Base-by-base conservation (phyloP, 2,329 filamentous ascomycete genomes). In the Beauveria varroae region DNA sequence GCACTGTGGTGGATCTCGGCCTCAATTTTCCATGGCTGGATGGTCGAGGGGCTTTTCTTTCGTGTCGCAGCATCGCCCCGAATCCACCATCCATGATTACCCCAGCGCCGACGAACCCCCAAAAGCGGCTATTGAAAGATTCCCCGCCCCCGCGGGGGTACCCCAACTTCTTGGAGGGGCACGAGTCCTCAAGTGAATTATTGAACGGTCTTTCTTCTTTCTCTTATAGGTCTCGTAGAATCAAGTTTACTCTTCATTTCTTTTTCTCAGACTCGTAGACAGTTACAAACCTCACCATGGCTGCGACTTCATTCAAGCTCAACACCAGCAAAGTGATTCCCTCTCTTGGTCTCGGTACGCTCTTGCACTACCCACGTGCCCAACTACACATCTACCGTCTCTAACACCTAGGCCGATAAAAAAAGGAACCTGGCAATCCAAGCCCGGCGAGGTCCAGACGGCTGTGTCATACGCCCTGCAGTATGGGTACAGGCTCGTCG, bases 311-410 rank as follows among this genome's bases (percentile, higher is more conserved):
- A 24, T 87, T 85, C 74, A 86, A 81, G 69, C 81, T 89, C 66
- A 89, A 88, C 77, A 86, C 79, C 43, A 85, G 85, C 62, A 74
- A 78, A 61, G 76, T 83, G 64, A 88, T 89, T 64, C 86, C 86
- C 54, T 82, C 85, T 44, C 71, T 89, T 22, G 86, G 85, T 57
- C 78, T 88, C 34, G 85, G 84, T 86, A 75, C 52, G 77, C 68
- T 58, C 59, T 53, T 51, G 40, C 52, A 41, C 20, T 8, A 16
- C 5, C 24, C 34, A 20, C 40, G 9, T 30, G 50, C 40, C 34
- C 20, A 37, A 37, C 12, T 20, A 43, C 41, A 43, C 41, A 20
- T 66, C 51, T 63, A 22, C 20, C 28, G 24, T 30, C 16, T n/a
- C 20, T 40, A 34, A 61, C 44, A 16, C 12, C 28, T 20, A 37